Base-by-base conservation (phyloP, 305 asterid genomes). In the Solanum hybrid region DNA sequence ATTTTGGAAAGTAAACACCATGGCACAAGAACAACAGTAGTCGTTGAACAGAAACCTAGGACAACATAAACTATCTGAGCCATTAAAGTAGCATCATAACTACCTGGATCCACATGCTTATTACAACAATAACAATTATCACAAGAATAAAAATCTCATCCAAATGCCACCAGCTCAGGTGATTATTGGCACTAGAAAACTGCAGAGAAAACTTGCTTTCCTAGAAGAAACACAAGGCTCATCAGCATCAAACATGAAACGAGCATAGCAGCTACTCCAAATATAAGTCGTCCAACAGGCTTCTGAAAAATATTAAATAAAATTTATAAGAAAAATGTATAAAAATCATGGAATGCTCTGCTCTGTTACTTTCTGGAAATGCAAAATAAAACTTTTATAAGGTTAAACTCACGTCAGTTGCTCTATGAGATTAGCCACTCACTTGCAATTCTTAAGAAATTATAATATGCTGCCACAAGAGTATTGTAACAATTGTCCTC, bases 61-160 rank as follows among this genome's bases (percentile, higher is more conserved):
- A 94, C 88, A 33, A 90, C 94, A 93, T 95, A 96, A 86, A 96
- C 90, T 84, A 90, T 90, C 90, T 96, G 98, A 89, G 94, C 94
- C 91, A 83, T 89, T 86, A 91, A 29, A 90, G 96, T 97, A 89
- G 93, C 93, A 83, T 90, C 95, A 71, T 78, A 31, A 90, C 92
- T 92, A 39, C 95, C 90, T 77, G 28, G 99, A 96, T 86, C 98
- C 98, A 83, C 99, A 97, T 95, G 91, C 98, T 95, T 71, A 91
- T 77, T 57, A 97, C 77, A 83, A 95, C 93, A 90, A 94, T 90
- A 82, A 92, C 83, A 87, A 95, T 90, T 77, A 94, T 91, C 79
- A 93, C 93, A 26, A 92, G 57, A 71, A 86, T 69, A 92, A 96
- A 93, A 51, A 8, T 90, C 91, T 94, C 97, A 74, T 94, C 98